Percentiles rank a stretch among this genome's conserved stretches.
phyloP scores from a whole-genome alignment of 192 early-diverging fungal species.

The Physocladia obscura region DNA sequence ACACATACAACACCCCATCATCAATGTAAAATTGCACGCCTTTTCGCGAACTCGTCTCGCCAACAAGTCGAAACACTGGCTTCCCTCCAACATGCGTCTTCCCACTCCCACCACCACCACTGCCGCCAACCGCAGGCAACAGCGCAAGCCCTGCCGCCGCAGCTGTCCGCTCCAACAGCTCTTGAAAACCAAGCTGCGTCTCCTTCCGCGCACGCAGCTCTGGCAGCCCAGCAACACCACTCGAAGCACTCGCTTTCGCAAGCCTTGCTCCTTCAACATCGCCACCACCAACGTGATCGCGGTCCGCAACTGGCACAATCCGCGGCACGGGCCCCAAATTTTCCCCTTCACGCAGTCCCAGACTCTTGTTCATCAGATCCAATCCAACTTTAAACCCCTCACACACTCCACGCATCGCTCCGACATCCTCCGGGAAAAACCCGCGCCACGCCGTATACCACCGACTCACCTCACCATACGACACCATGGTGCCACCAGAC shows the following conservation, averaged over 20 bases:
- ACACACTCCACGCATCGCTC: slow-evolving; percentile 46
- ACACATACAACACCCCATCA: slow-evolving; percentile 63
- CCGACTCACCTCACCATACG: slow-evolving; percentile 62
- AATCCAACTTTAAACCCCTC: slow-evolving; percentile 64
- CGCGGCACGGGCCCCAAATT: slow-evolving; percentile 32
- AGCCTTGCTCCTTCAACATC: not conserved
- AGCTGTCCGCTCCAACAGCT: slow-evolving; percentile 59
- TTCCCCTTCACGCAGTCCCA: slow-evolving; percentile 35
- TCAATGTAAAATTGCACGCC: slow-evolving; percentile 61
- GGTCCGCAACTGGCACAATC: slow-evolving; percentile 29
- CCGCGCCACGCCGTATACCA: slow-evolving; percentile 74
- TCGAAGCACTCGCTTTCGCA: slow-evolving; percentile 1
- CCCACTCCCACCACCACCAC: no score
- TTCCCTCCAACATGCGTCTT: slow-evolving; percentile 55
- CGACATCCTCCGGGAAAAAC: slow-evolving; percentile 48
- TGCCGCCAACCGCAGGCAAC: no score
- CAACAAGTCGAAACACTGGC: slow-evolving; percentile 57
- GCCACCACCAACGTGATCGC: slow-evolving; percentile 4
- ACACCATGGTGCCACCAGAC: slow-evolving; percentile 23
- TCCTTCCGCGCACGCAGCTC: slow-evolving; percentile 26
- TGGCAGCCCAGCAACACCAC: slow-evolving; percentile 15
- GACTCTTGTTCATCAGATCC: slow-evolving; percentile 65
- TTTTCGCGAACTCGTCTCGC: slow-evolving; percentile 26
- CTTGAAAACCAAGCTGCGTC: slow-evolving; percentile 50
- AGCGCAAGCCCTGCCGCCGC: slow-evolving; percentile 55